Base-by-base conservation (phyloP, 1,284 basidiomycete species). In the Neonothopanus nambi region DNA sequence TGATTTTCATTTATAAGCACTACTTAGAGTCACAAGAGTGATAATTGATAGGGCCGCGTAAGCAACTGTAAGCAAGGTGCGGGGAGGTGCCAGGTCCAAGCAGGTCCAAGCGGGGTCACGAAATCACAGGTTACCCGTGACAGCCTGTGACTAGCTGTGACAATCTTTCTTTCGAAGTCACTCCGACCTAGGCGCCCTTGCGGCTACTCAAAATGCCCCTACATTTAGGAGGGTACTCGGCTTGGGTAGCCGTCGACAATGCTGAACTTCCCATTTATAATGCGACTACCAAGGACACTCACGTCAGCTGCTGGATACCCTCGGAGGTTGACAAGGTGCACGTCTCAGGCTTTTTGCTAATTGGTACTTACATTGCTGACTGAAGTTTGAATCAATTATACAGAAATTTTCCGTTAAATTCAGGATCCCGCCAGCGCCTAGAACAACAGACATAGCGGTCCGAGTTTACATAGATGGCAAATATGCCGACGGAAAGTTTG, bases 281-380 rank as follows among this genome's bases (percentile, higher is more conserved):
- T 35, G 50, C 12, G 20, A 24, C 52, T 15, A 40, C 37, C 12
- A 51, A 33, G 15, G 54, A 26, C 15, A 37, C 21, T 21, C 41
- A 43, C 20, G 41, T 51, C 13, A 37, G 37, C n/a, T 48, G 55
- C 24, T 56, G 55, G 55, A 52, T 49, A 28, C 50, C 50, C 3
- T 52, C 55, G 3, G 50, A 52, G 36, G 40, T 41, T 15, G 50
- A 41, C n/a, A 56, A 56, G 50, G 45, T 52, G 23, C 9, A 36
- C 3, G 39, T 9, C 6, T 35, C 33, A 15, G 26, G 17, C n/a
- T n/a, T 23, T 9, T n/a, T 20, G 9, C 47, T 9, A 15, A 28
- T 18, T 33, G 3, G 2, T 11, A 33, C n/a, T n/a, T n/a, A n/a
- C n/a, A n/a, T n/a, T n/a, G n/a, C n/a, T n/a, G n/a, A n/a, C n/a